Evolutionary conservation across 495 filamentous ascomycete genomes (phyloP).

Genomic region (Penicillium silybi): DNA sequence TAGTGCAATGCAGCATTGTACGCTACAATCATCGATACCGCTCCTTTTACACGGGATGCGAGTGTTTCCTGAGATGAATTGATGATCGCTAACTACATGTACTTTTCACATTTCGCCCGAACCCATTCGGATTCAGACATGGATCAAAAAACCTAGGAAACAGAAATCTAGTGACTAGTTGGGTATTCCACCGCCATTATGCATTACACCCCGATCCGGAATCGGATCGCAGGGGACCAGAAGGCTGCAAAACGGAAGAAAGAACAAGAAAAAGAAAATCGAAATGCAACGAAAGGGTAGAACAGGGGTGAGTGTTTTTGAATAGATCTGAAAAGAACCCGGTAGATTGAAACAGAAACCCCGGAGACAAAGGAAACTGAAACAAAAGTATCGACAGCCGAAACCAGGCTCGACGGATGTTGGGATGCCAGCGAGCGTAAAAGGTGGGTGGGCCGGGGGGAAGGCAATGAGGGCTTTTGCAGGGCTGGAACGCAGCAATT

Average conservation of each 20-base stretch:
- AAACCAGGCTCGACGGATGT: neutral
- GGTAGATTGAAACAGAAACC: neutral
- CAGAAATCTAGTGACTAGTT: neutral
- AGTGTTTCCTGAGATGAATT: neutral
- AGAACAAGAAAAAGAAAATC: neutral
- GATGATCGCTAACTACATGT: neutral
- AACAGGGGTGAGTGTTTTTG: neutral
- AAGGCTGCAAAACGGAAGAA: neutral
- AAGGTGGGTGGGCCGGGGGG: neutral
- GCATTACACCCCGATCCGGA: neutral
- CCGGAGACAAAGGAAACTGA: neutral
- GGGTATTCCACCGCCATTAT: neutral
- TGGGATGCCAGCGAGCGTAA: conserved; percentile 12
- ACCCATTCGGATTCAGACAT: neutral
- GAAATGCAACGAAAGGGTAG: neutral
- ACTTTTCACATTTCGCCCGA: neutral
- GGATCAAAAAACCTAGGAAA: neutral
- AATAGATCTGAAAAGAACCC: neutral
- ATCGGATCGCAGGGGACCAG: neutral
- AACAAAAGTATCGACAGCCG: neutral
- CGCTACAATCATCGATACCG: neutral
- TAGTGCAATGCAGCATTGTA: neutral
- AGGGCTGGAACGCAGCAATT: conserved; percentile 24
- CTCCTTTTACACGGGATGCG: neutral
- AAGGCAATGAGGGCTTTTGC: conserved; percentile 13